These are phyloP conservation scores for Lentinus brumalis DNA, from an alignment of 768 basidiomycete species.

Conservation along the genomic window DNA sequence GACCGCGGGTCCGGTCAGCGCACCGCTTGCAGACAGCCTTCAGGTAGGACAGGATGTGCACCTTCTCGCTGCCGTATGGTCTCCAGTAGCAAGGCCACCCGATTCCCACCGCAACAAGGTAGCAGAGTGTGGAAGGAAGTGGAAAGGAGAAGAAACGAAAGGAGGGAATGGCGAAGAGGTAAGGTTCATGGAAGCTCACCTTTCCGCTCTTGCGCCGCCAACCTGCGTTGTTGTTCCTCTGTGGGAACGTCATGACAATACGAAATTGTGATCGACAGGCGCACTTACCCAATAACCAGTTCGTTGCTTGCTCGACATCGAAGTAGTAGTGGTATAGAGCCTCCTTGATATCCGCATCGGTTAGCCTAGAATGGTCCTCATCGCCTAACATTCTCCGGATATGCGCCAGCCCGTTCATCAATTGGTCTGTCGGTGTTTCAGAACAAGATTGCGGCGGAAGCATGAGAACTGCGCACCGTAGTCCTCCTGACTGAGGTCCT, in stretches of 20 bases:
- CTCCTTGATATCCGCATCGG: conserved; percentile 76
- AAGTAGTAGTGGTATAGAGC: conserved; percentile 89
- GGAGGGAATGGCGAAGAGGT: conserved; percentile 25
- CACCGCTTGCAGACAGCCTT: background rate
- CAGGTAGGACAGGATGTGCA: conserved; percentile 26
- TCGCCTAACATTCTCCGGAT: conserved; percentile 70
- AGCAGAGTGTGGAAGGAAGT: background rate
- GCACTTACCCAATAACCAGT: conserved; percentile 71
- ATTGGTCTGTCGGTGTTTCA: conserved; percentile 47
- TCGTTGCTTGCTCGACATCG: conserved; percentile 74
- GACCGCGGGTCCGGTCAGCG: conserved; percentile 1
- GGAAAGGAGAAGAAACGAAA: conserved; percentile 11
- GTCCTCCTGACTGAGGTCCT: conserved; percentile 81
- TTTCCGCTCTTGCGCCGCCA: conserved; percentile 72
- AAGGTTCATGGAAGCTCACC: conserved; percentile 64
- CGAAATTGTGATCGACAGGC: background rate
- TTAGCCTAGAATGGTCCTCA: conserved; percentile 63
- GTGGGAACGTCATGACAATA: conserved; percentile 4
- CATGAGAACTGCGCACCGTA: conserved; percentile 61
- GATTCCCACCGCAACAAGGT: background rate
- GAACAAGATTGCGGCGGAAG: background rate
- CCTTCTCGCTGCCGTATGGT: conserved; percentile 26
- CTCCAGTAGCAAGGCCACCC: conserved; percentile 13
- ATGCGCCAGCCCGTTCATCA: conserved; percentile 70
- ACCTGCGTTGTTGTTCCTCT: conserved; percentile 73